Evolutionary conservation across 2,329 filamentous ascomycete genomes (phyloP), one percentile per base, ranked within the genome.

Genomic region (Pezicula rhizophila): DNA sequence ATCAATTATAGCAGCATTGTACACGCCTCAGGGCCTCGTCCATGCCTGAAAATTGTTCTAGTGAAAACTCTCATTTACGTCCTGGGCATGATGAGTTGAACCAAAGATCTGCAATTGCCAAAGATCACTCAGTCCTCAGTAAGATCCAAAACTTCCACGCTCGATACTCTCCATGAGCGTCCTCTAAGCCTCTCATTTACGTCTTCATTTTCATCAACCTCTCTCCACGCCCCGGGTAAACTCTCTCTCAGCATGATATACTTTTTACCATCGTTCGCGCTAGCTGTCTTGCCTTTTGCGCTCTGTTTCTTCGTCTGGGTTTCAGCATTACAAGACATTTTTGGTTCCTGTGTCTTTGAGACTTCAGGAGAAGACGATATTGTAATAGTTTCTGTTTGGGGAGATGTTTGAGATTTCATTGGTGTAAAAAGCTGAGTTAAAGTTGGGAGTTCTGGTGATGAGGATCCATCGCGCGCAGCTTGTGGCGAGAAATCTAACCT

Each of bases 211-310:
- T 54, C 51, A 43, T 56, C 55, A 11, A 60, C 42, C 47, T 60
- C 57, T 48, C 60, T 64, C 63, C 64, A 68, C 2, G 60, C 58
- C 2, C 66, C 66, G 5, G 61, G 62, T 23, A 68, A 52, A 51
- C 63, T 66, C 11, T 66, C 61, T n/a, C 66, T 54, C 4, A 60
- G 50, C 28, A 62, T 51, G 6, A 64, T 59, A 38, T 53, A 61
- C 40, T 60, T 54, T 40, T 60, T 60, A 8, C 52, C 46, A 25
- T 49, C 56, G 34, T 34, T 34, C 23, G 31, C 42, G 6, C 42
- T 50, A 4, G 12, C 41, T 37, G 7, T 15, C 37, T 42, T 43
- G 25, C 18, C 23, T 18, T 35, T 14, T 42, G 46, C 20, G 18
- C 11, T 37, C 39, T 5, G 15, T 41, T 12, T 44, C 37, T 17